Base-by-base conservation (phyloP, 192 early-diverging fungal genomes). In the Dissophora globulifera region DNA sequence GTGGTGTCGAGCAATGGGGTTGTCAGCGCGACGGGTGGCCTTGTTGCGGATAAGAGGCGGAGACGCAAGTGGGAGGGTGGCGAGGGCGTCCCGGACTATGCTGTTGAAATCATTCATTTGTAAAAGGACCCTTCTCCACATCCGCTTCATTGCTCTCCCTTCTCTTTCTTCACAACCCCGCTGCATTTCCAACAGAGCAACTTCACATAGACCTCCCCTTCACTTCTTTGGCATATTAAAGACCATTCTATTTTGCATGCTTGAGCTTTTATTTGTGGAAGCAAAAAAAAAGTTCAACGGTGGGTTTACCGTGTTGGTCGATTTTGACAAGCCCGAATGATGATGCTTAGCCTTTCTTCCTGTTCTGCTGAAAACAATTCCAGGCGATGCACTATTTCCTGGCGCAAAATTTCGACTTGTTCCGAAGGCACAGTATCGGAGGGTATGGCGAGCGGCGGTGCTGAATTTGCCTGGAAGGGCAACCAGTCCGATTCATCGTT, bases 101-200 rank as follows among this genome's bases (percentile, higher is more conserved):
- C 53, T 60, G 83, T 82, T 16, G 83, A 85, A 50, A 68, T 78
- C 35, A 81, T 85, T 71, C 79, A 72, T 40, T 64, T 85, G 78
- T 84, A 84, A 64, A 64, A 38, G 10, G n/a, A 38, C 35, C 35
- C 35, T 13, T 38, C 13, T 38, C 13, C 13, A 38, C 13, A 9
- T 38, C 35, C 13, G 6, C 13, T 38, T 38, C 13, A 9, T 38
- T 38, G 13, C 13, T 38, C 7, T 38, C 13, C 13, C 35, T 9
- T n/a, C n/a, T n/a, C n/a, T n/a, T n/a, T n/a, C n/a, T n/a, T n/a
- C n/a, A n/a, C n/a, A n/a, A n/a, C n/a, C n/a, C n/a, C n/a, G n/a
- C n/a, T n/a, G n/a, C n/a, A n/a, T n/a, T n/a, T n/a, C n/a, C n/a
- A n/a, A n/a, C n/a, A n/a, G n/a, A n/a, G n/a, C n/a, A n/a, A n/a